Evolutionary conservation across 257 asterid genomes (phyloP), one percentile per base, ranked within the genome.

Genomic region (Dorcoceras hygrometricum): DNA sequence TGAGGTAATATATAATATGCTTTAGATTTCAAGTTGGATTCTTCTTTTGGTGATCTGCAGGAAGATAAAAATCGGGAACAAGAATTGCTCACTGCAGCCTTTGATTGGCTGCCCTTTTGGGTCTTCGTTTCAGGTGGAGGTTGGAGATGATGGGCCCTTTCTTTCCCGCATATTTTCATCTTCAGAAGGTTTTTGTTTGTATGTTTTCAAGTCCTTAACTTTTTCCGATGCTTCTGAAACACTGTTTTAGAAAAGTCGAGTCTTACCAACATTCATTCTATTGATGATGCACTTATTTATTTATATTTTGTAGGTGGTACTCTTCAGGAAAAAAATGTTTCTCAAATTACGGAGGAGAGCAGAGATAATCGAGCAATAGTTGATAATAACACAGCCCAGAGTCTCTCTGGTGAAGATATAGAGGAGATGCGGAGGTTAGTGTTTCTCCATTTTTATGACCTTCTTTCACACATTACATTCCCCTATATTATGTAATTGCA

Each of bases 371-470:
- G 97, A 28, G 80, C 84, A 23, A 32, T 93, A 74, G 84, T 90
- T 66, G 99, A 93, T 81, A 90, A 88, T 80, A 93, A 93, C 74
- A 84, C 91, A 46, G 94, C 99, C 53, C 99, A 93, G 80, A 81
- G 79, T 67, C 95, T 93, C 63, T 85, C 94, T 4, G 87, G 84
- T 59, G 99, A 88, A 71, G 95, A 86, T 76, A 90, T 93, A 39
- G 92, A 88, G 22, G 91, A 73, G 59, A 65, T 93, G 96, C 75
- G 90, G 57, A 93, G 82, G 99, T 93, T 59, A 68, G 72, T 46
- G 63, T 43, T 54, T 34, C 26, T 1, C 36, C 31, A 8, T 34
- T 46, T 26, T n/a, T 51, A 39, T 1, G 50, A 39, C n/a, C 28
- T 22, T 36, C 46, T 61, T 48, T 11, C 8, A 63, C 46, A 53